Conservation (phyloP, 257 asterid species). For the Solanum dulcamara region DNA sequence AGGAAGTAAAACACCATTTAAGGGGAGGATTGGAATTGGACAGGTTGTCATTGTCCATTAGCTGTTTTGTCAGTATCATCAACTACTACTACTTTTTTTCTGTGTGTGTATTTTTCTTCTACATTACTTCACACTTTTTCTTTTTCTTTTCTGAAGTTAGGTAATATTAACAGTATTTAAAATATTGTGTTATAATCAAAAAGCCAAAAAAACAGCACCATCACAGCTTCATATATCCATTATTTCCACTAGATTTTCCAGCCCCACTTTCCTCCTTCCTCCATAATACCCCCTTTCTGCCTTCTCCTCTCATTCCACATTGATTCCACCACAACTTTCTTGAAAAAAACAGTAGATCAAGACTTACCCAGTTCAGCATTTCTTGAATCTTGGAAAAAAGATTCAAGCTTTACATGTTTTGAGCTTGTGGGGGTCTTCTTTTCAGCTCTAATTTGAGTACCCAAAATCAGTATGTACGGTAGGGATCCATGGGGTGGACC, state of each 20-base stretch:
- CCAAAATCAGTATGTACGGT: slow-evolving; percentile 54
- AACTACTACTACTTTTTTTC: background rate
- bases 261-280: background rate
- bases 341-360: background rate
- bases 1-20: background rate
- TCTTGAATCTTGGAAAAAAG: background rate
- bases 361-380: background rate
- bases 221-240: slow-evolving; percentile 13
- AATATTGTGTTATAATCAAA: background rate
- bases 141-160: background rate
- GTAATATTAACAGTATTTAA: background rate
- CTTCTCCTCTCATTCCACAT: background rate
- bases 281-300: background rate
- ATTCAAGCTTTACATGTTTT: background rate
- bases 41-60: slow-evolving; percentile 26
- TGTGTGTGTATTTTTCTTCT: background rate
- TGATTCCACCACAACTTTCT: background rate
- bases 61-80: slow-evolving; percentile 16
- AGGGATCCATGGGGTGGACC: slow-evolving; percentile 99
- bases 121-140: background rate
- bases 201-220: slow-evolving; percentile 1
- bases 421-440: background rate
- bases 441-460: background rate
- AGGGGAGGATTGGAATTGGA: slow-evolving; percentile 4
- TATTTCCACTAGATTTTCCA: slow-evolving; percentile 2